Evolutionary conservation across 2,329 filamentous ascomycete species (phyloP).

Genomic region (Calonectria montana): DNA sequence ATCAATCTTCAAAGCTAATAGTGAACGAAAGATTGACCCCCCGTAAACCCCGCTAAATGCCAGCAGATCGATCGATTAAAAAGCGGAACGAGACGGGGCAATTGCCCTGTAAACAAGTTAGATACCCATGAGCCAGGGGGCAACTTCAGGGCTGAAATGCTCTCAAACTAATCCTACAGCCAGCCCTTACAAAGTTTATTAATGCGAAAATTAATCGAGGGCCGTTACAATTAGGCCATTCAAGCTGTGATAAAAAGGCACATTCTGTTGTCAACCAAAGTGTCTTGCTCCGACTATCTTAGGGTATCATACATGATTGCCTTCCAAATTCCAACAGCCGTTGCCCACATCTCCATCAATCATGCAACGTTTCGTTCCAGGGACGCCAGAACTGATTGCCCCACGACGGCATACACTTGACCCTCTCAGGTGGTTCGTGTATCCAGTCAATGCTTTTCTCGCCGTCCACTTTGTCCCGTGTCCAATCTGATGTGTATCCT

Average conservation of each 20-base stretch:
- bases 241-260: neutral
- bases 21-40: neutral
- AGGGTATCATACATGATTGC: neutral
- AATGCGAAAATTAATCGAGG: too few relatives aligned
- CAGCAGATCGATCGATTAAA: neutral
- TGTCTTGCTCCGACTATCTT: neutral
- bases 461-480: conserved; percentile 40
- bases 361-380: conserved; percentile 45
- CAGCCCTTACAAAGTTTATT: neutral
- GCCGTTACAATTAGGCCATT: neutral
- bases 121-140: too few relatives aligned
- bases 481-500: conserved; percentile 58
- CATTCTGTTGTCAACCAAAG: neutral
- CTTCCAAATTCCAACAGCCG: neutral
- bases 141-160: neutral
- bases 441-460: conserved; percentile 55
- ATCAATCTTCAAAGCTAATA: neutral
- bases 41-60: neutral
- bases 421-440: conserved; percentile 54
- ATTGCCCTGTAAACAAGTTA: neutral
- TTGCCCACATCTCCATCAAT: neutral
- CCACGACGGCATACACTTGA: conserved; percentile 61
- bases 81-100: neutral
- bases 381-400: conserved; percentile 54
- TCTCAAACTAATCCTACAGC: neutral